Evolutionary conservation across 257 asterid genomes (phyloP), one percentile per base, ranked within the genome.

Genomic region (Catharanthus roseus): DNA sequence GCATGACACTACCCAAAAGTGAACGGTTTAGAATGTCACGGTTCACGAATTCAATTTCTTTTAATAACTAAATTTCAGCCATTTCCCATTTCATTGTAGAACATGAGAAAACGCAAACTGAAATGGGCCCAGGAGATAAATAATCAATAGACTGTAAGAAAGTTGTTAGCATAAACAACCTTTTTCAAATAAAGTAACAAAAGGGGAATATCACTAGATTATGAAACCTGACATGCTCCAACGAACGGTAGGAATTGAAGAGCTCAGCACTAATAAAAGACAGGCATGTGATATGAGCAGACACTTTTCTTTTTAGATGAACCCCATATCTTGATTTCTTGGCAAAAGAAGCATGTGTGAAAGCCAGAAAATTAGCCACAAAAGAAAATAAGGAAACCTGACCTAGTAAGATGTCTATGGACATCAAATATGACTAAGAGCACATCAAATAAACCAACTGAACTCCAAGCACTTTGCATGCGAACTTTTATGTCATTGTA

Each of bases 381-480:
- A n/a, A n/a, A n/a, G 23, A 4, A 42, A 60, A 82, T 68, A 75
- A 76, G 65, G 61, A 73, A 68, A 36, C 64, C 71, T 56, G 67
- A 90, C 97, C 95, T 95, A 87, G 81, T 87, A 72, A 95, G 85
- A 81, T 95, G 99, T 79, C 99, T 87, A 71, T 95, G 88, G 68
- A 87, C 97, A 82, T 95, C 97, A 87, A 95, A 91, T 44, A 95
- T 85, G 86, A 95, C 96, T 60, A 95, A 74, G 41, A 95, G 85
- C 78, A 90, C 87, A 69, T 91, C 95, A 55, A 87, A 95, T 45
- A 91, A 78, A 83, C 81, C 80, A 75, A 91, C 81, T 1, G 97
- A 91, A 81, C 92, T 78, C 99, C 99, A 95, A 31, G 93, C 96
- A 80, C 95, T 88, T 80, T 91, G 93, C 84, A 80, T 80, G 49